Percentiles rank a stretch among this genome's conserved stretches.
phyloP scores from a whole-genome alignment of 106 monocot genomes.

The Hemerocallis citrina region DNA sequence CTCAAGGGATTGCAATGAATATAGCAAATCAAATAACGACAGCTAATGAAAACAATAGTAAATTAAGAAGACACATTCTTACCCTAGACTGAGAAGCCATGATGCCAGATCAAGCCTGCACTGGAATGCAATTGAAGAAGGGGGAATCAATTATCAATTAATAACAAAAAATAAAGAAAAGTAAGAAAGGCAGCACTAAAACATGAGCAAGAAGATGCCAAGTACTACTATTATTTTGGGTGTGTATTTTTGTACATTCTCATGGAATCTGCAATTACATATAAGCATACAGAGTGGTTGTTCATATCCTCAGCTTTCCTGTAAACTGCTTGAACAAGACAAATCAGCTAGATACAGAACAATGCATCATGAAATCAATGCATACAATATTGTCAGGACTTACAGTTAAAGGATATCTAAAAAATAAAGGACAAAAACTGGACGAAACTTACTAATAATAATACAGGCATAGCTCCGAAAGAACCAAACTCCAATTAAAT shows the following conservation, averaged over 20 bases:
- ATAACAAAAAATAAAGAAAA: not conserved
- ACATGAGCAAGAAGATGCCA: too few species aligned
- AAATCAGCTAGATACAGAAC: not conserved
- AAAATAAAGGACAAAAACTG: not conserved
- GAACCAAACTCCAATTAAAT: constrained; percentile 91
- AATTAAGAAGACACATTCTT: constrained; percentile 3
- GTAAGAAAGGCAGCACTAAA: too few species aligned
- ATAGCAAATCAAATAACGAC: too few species aligned
- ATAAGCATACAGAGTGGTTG: constrained; percentile 76
- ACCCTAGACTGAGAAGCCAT: constrained; percentile 89
- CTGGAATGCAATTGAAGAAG: constrained; percentile 28
- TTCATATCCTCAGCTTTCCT: constrained; percentile 97
- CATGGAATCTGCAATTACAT: constrained; percentile 90
- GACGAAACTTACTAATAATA: constrained; percentile 39
- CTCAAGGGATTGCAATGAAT: not conserved
- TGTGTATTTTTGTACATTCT: constrained; percentile 45
- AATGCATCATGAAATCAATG: too few species aligned
- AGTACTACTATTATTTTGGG: too few species aligned
- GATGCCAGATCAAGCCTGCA: constrained; percentile 95
- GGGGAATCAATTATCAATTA: not conserved
- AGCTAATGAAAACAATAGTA: not conserved
- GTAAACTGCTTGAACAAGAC: constrained; percentile 39
- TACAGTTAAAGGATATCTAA: not conserved
- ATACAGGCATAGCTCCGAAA: constrained; percentile 82
- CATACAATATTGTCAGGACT: too few species aligned